These are phyloP conservation scores for Aphanomyces cochlioides DNA, from an alignment of 352 stramenopile species.

Conservation along the genomic window DNA sequence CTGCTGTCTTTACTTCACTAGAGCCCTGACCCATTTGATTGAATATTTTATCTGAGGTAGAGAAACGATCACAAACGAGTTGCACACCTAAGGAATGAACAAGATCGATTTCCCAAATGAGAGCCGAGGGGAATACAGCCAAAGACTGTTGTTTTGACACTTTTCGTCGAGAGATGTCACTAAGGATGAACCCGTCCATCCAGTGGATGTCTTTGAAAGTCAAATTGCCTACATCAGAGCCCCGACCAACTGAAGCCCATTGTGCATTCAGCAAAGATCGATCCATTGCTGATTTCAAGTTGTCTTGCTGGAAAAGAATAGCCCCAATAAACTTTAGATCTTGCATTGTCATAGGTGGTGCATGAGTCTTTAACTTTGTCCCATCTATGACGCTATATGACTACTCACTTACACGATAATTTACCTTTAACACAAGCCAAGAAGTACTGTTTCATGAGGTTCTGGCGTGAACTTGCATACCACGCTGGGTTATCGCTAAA, in stretches of 20 bases:
- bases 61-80: neutral
- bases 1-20: too few species aligned
- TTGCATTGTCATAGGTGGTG: constrained; percentile 4
- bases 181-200: too few species aligned
- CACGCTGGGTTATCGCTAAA: constrained; percentile 1
- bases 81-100: neutral
- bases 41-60: too few species aligned
- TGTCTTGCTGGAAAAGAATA: constrained; percentile 2
- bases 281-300: constrained; percentile 11
- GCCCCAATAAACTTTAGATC: neutral
- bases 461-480: neutral
- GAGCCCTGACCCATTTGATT: too few species aligned
- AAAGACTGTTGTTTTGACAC: too few species aligned
- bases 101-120: neutral
- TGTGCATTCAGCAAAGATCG: constrained; percentile 4
- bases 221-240: constrained; percentile 11
- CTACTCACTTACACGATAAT: too few species aligned
- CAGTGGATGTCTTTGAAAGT: constrained; percentile 4
- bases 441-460: neutral
- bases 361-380: constrained; percentile 6
- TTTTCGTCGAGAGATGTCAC: too few species aligned
- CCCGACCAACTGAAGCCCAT: constrained; percentile 15
- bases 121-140: too few species aligned
- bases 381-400: too few species aligned
- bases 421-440: constrained; percentile 13